These are phyloP conservation scores for Cucurbitaria berberidis DNA, from an alignment of 2,329 filamentous ascomycete species.

Conservation along the genomic window DNA sequence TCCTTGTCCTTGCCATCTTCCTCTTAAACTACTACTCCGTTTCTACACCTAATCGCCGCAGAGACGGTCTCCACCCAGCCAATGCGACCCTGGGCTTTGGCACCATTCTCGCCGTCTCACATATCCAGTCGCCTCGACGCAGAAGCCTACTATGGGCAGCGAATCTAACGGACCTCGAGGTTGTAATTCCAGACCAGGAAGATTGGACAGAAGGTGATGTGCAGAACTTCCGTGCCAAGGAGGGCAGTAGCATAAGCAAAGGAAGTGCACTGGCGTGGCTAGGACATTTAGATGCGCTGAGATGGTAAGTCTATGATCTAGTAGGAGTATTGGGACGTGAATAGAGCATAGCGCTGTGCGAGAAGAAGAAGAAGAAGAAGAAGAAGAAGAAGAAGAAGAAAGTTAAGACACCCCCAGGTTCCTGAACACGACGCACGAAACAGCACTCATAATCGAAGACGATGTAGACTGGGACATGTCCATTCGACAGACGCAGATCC, in stretches of 20 bases:
- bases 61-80: conserved; percentile 2
- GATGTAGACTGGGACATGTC: conserved; percentile 35
- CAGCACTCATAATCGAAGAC: conserved; percentile 38
- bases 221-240: conserved; percentile 27
- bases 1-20: background rate
- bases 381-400: no score
- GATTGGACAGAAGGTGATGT: conserved; percentile 47
- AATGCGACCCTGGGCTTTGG: conserved; percentile 39
- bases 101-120: conserved; percentile 48
- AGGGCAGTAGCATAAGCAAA: conserved; percentile 37
- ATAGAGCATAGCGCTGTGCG: no score
- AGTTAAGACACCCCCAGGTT: conserved; percentile 6
- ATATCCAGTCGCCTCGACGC: conserved; percentile 41
- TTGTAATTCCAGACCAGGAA: conserved; percentile 49
- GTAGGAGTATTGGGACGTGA: no score
- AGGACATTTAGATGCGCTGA: conserved; percentile 49
- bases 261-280: conserved; percentile 52
- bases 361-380: no score
- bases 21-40: background rate
- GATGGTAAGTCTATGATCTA: conserved; percentile 26
- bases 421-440: conserved; percentile 24
- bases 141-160: conserved; percentile 46
- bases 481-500: conserved; percentile 26
- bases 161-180: conserved; percentile 47
- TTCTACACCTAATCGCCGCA: background rate